Evolutionary conservation across 441 rosid species (phyloP), one percentile per base, ranked within the genome.

Genomic region (Gossypium aridum): DNA sequence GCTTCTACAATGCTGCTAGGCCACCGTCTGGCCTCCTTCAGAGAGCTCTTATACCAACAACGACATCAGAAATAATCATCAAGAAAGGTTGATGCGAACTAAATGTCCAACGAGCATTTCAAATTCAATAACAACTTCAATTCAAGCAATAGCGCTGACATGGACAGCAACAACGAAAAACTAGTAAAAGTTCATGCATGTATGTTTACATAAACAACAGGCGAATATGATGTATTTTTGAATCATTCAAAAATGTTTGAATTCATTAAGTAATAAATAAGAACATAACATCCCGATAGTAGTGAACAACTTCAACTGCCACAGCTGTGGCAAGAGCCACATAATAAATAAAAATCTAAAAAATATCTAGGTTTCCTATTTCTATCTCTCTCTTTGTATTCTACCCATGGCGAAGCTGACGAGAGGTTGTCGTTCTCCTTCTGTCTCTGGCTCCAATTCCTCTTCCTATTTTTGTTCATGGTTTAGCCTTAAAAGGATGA

Each of bases 261-360:
- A 59, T 23, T 53, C 0, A n/a, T 53, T 14, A 23, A 10, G 34
- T 59, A 23, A 59, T 2, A 59, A 23, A n/a, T 23, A 7, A 43
- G 9, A 23, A 26, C 25, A 7, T 59, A 25, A 59, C 23, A 9
- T 93, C 86, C 79, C 92, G 81, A 93, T 93, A 57, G 86, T 88
- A 3, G 99, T 86, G 77, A 95, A 86, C 95, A 75, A 89, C 97
- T 81, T 91, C 99, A 59, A 91, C 98, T 8, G 90, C 98, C 47
- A 74, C 87, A n/a, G 92, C 91, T 2, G 96, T 86, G 73, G 97
- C 97, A 79, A 91, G 76, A 53, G 96, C 98, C 73, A 93, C 90
- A 28, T 28, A 28, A 28, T 28, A 28, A 28, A 28, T 28, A 28
- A 28, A 28, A 28, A 28, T 3, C 31, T 28, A 28, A 28, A 28